These are phyloP conservation scores for Thuja plicata DNA, from an alignment of 83 land plant species.

Conservation along the genomic window DNA sequence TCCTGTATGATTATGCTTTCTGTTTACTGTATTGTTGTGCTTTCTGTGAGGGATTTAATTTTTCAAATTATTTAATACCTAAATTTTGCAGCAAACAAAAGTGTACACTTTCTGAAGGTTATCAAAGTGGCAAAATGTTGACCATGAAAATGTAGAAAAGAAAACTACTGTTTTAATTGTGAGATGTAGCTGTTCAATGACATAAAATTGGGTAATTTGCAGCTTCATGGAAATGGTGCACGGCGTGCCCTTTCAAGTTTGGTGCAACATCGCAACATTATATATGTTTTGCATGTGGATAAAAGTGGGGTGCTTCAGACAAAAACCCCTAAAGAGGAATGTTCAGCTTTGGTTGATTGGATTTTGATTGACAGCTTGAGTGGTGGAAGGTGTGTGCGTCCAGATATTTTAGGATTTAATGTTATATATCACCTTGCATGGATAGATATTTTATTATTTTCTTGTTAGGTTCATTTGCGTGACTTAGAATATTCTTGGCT, in stretches of 20 bases:
- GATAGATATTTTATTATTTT: neutral
- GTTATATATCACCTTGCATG: neutral
- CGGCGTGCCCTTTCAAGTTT: slow-evolving; percentile 52
- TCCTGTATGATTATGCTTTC: neutral
- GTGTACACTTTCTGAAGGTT: neutral
- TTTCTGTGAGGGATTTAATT: neutral
- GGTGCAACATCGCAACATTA: slow-evolving; percentile 42
- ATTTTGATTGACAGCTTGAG: slow-evolving; percentile 81
- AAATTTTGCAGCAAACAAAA: neutral
- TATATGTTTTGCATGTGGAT: slow-evolving; percentile 93
- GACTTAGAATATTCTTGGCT: neutral
- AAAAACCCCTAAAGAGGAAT: slow-evolving; percentile 37
- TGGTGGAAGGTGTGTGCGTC: slow-evolving; percentile 79
- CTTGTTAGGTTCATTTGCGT: neutral
- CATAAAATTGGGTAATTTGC: slow-evolving; percentile 16
- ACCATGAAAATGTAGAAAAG: neutral
- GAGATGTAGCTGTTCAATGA: neutral
- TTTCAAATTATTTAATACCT: neutral
- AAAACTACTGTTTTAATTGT: neutral
- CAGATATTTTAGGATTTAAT: neutral
- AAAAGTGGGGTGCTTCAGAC: slow-evolving; percentile 73
- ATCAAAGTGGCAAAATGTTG: neutral
- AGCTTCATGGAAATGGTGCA: slow-evolving; percentile 92
- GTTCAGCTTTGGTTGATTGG: slow-evolving; percentile 70
- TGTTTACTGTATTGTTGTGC: neutral